Percentiles rank a stretch among this genome's conserved stretches.
Conservation (phyloP, 345 rosid species). For the Carallia brachiata region DNA sequence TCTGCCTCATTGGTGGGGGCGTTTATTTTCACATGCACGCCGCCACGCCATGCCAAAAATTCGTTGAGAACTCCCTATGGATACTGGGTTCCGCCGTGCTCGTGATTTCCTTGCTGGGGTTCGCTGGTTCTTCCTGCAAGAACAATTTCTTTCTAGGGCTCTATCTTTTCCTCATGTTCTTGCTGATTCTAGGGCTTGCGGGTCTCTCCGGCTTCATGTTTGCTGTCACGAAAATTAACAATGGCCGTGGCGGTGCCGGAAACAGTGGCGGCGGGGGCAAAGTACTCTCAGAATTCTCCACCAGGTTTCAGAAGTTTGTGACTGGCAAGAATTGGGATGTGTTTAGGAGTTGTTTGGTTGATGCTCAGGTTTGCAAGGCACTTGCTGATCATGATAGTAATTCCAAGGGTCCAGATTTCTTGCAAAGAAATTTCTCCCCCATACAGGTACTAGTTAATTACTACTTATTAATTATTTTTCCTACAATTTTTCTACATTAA, state of each 20-base stretch:
- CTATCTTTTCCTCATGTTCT: constrained; percentile 14
- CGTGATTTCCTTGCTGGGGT: constrained; percentile 25
- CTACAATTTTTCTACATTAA: background rate
- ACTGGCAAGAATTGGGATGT: constrained; percentile 18
- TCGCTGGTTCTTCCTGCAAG: constrained; percentile 17
- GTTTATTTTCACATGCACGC: constrained; percentile 11
- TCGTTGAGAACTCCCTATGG: constrained; percentile 6
- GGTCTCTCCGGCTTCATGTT: constrained; percentile 15
- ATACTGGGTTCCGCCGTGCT: constrained; percentile 12
- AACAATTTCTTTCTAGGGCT: background rate
- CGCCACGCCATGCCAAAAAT: constrained; percentile 15
- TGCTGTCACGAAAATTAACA: constrained; percentile 7
- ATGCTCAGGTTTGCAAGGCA: constrained; percentile 19
- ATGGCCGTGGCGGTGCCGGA: background rate
- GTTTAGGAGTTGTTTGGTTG: constrained; percentile 33
- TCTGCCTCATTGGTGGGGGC: constrained; percentile 15
- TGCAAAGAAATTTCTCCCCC: constrained; percentile 9
- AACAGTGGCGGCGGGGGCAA: background rate
- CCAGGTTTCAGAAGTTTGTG: constrained; percentile 13
- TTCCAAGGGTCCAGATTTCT: background rate
- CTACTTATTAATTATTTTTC: background rate
- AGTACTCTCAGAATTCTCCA: constrained; percentile 20
- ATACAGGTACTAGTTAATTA: constrained; percentile 6
- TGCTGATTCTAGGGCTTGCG: constrained; percentile 16
- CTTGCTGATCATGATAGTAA: background rate